Percentiles rank a stretch among this genome's conserved stretches.
phyloP scores from a whole-genome alignment of 108 stramenopile genomes.

The Skeletonema costatum region DNA sequence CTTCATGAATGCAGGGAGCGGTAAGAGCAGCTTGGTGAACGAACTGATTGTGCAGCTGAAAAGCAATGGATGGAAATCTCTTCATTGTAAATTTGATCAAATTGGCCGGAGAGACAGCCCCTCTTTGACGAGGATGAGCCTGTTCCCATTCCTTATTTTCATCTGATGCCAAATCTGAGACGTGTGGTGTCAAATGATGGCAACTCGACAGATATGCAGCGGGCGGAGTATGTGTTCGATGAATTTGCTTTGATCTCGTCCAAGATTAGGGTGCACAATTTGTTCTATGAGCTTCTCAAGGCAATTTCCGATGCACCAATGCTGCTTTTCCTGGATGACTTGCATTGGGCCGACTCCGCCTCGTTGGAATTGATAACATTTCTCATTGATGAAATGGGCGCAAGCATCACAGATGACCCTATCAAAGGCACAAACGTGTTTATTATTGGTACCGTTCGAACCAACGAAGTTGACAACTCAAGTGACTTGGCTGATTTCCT shows the following conservation, averaged over 20 bases:
- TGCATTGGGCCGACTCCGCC: slow-evolving; percentile 67
- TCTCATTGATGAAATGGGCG: slow-evolving; percentile 30
- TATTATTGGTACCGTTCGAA: slow-evolving; percentile 54
- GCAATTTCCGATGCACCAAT: slow-evolving; percentile 17
- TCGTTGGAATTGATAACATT: slow-evolving; percentile 49
- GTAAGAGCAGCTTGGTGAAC: slow-evolving; percentile 55
- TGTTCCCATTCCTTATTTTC: background rate
- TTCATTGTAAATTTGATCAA: slow-evolving; percentile 37
- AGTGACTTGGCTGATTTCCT: slow-evolving; percentile 19
- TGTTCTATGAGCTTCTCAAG: background rate
- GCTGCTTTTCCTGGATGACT: slow-evolving; percentile 60
- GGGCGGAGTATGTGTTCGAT: background rate
- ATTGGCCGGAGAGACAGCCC: background rate
- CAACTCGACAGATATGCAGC: background rate
- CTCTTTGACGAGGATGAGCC: background rate
- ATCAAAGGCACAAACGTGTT: slow-evolving; percentile 15
- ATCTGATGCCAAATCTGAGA: background rate
- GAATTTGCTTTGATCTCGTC: background rate
- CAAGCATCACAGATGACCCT: background rate
- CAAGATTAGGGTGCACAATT: background rate
- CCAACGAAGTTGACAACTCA: slow-evolving; percentile 46
- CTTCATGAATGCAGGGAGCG: slow-evolving; percentile 25
- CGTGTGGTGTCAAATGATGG: background rate
- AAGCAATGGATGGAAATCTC: slow-evolving; percentile 31
- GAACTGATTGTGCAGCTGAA: background rate